phyloP scores from a whole-genome alignment of 257 asterid species.

The Mentha longifolia region DNA sequence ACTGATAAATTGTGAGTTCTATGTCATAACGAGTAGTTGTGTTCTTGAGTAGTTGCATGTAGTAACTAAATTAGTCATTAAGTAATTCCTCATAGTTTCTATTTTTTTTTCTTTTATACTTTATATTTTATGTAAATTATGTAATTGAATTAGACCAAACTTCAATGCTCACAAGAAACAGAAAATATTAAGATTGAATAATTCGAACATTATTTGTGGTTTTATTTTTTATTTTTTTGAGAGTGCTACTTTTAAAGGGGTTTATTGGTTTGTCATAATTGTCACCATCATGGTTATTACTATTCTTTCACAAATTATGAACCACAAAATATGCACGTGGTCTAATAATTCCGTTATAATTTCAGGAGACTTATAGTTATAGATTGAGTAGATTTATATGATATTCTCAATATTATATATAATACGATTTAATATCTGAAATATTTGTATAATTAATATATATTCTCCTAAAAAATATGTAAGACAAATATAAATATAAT shows the following conservation, averaged over 20 bases:
- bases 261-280: conserved; percentile 7
- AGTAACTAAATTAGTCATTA: no score
- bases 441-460: not conserved
- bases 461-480: no score
- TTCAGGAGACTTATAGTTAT: no score
- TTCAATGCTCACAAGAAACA: not conserved
- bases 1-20: no score
- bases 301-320: conserved; percentile 10
- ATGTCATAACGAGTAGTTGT: no score
- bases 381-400: no score
- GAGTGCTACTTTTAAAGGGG: not conserved
- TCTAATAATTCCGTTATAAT: not conserved
- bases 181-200: conserved; percentile 3
- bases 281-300: conserved; percentile 4
- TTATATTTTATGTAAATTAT: no score
- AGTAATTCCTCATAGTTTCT: no score
- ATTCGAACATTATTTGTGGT: not conserved
- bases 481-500: not conserved
- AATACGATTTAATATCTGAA: not conserved
- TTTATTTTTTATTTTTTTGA: no score
- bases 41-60: no score
- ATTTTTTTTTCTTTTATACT: no score
- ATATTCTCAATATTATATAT: no score
- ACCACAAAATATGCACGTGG: not conserved
- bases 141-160: not conserved